phyloP scores from a whole-genome alignment of 2,329 filamentous ascomycete genomes.

The Aureobasidium namibiae region DNA sequence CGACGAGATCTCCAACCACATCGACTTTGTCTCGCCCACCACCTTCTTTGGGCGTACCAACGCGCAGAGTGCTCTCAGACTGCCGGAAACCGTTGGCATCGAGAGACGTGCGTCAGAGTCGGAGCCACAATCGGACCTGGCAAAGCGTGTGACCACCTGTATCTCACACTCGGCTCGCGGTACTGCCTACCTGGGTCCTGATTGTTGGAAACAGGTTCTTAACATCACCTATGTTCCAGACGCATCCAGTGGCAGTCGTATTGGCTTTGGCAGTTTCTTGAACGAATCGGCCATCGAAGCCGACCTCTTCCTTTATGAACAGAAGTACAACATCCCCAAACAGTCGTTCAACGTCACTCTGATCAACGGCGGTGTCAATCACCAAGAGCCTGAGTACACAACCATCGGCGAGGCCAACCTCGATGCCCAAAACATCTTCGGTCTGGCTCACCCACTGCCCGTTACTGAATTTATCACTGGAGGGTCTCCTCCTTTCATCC shows the following conservation, averaged over 20 bases:
- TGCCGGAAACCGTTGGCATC: conserved; percentile 10
- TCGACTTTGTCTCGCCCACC: conserved; percentile 21
- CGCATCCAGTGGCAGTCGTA: conserved; percentile 37
- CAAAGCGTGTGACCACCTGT: conserved; percentile 11
- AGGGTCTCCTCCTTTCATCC: conserved; percentile 7
- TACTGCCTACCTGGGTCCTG: conserved; percentile 14
- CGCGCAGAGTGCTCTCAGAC: conserved; percentile 10
- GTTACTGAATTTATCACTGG: conserved; percentile 12
- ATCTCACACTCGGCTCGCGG: conserved; percentile 12
- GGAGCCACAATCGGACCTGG: conserved; percentile 1
- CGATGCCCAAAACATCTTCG: conserved; percentile 47
- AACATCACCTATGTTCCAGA: conserved; percentile 18
- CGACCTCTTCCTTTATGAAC: conserved; percentile 18
- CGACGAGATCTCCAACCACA: conserved; percentile 2
- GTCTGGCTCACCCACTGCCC: conserved; percentile 17
- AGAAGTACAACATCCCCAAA: conserved; percentile 19
- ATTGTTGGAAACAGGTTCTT: conserved; percentile 20
- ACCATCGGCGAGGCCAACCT: conserved; percentile 52
- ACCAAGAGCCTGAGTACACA: conserved; percentile 30
- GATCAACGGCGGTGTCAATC: conserved; percentile 47
- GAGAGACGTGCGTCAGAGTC: background rate
- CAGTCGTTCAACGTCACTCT: conserved; percentile 48
- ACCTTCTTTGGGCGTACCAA: conserved; percentile 18
- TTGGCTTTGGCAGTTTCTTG: conserved; percentile 37
- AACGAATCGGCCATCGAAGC: conserved; percentile 18